Evolutionary conservation across 192 early-diverging fungal species (phyloP).

Genomic region (Backusella circina): DNA sequence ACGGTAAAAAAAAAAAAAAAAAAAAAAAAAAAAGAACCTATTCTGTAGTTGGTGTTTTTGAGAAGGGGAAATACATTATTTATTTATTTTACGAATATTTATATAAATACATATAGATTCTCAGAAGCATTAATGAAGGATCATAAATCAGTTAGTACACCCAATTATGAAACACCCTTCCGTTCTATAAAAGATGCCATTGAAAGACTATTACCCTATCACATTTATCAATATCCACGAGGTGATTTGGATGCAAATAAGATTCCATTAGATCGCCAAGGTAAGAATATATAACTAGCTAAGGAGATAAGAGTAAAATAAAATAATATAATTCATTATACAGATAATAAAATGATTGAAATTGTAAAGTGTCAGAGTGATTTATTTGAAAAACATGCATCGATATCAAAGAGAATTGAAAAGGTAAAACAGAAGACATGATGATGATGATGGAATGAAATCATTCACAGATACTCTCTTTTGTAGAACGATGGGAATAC

Average conservation of each 20-base stretch:
- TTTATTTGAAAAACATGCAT: constrained; percentile 22
- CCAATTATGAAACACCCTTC: constrained; percentile 64
- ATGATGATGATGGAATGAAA: background rate
- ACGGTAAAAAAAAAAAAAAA: too few species aligned
- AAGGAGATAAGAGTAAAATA: background rate
- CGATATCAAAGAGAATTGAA: constrained; percentile 1
- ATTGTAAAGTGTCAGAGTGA: constrained; percentile 25
- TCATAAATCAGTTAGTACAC: constrained; percentile 33
- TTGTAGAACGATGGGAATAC: background rate
- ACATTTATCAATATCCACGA: constrained; percentile 68
- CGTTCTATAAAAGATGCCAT: constrained; percentile 54
- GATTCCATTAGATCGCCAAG: constrained; percentile 29
- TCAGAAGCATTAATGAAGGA: constrained; percentile 47
- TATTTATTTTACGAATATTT: background rate
- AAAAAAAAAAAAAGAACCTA: too few species aligned
- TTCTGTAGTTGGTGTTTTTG: too few species aligned
- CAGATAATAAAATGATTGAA: constrained; percentile 15
- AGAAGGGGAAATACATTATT: too few species aligned
- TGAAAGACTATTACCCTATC: constrained; percentile 67
- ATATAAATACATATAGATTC: constrained; percentile 23
- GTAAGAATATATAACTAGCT: background rate
- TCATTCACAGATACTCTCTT: too few species aligned
- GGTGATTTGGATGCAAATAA: constrained; percentile 37
- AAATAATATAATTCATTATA: background rate
- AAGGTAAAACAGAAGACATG: background rate